Conservation (phyloP, 2,329 filamentous ascomycete genomes). For the Colletotrichum sp. region DNA sequence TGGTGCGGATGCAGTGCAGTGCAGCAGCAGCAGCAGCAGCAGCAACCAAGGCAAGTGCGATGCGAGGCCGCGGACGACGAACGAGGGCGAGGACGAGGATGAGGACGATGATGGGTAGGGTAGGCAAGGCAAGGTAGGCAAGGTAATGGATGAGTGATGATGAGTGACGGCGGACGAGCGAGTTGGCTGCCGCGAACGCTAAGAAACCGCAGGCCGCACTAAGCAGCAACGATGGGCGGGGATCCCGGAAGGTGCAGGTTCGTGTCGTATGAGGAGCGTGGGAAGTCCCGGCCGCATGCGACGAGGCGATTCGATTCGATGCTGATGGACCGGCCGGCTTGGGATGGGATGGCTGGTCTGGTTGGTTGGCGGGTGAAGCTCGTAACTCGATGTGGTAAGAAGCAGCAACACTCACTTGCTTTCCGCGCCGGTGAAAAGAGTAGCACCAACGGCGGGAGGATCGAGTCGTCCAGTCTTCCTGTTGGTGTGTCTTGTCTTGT, state of each 20-base stretch:
- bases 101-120: background rate
- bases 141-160: background rate
- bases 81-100: background rate
- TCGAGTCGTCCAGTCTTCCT: background rate
- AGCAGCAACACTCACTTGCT: background rate
- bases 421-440: background rate
- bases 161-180: background rate
- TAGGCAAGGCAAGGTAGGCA: background rate
- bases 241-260: conserved; percentile 12
- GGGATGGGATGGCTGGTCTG: background rate
- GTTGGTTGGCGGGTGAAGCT: background rate
- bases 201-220: background rate
- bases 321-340: background rate
- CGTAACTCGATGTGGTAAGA: conserved; percentile 2
- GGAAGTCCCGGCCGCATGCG: conserved; percentile 12
- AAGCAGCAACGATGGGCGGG: conserved; percentile 3
- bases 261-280: conserved; percentile 10
- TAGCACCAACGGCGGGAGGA: background rate
- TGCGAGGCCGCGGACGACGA: background rate
- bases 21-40: background rate
- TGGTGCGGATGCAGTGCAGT: conserved; percentile 4
- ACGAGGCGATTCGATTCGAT: conserved; percentile 11
- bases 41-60: background rate
- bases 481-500: background rate
- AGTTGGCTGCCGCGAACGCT: background rate